A percentile compares a stretch with the other conserved stretches of the same genome.
These are phyloP conservation scores for Pseudopithomyces chartarum DNA, from an alignment of 2,329 filamentous ascomycete genomes.

Conservation along the genomic window DNA sequence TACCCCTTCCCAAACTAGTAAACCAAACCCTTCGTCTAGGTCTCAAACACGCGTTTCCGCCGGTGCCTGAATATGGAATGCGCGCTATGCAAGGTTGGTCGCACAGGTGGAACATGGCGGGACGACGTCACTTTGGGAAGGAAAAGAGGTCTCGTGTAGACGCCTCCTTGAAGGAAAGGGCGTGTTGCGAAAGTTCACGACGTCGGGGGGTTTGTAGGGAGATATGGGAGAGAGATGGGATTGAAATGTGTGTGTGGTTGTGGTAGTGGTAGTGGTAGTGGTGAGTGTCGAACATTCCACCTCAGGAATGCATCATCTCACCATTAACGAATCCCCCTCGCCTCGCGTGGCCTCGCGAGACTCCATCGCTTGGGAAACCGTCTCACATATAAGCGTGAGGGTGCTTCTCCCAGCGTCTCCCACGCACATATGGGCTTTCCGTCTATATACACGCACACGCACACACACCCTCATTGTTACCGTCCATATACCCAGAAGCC, in stretches of 20 bases:
- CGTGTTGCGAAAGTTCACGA: too few relatives aligned
- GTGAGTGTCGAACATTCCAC: too few relatives aligned
- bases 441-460: too few relatives aligned
- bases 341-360: conserved; percentile 15
- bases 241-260: too few relatives aligned
- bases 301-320: conserved; percentile 28
- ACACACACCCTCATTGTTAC: too few relatives aligned
- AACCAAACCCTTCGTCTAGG: conserved; percentile 22
- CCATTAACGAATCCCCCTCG: neutral
- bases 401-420: neutral
- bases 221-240: too few relatives aligned
- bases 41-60: conserved; percentile 26
- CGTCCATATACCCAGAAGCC: too few relatives aligned
- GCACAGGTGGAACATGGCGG: conserved; percentile 20
- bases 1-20: conserved; percentile 14
- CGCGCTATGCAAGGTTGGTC: conserved; percentile 38
- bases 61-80: conserved; percentile 36
- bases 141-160: too few relatives aligned
- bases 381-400: conserved; percentile 19
- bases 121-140: too few relatives aligned
- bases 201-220: too few relatives aligned
- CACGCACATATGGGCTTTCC: conserved; percentile 5
- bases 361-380: conserved; percentile 28
- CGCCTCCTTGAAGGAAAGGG: too few relatives aligned
- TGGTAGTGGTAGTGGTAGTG: too few relatives aligned